These are phyloP conservation scores for Microstegium vimineum DNA, from an alignment of 176 grass and related monocot genomes.

Conservation along the genomic window DNA sequence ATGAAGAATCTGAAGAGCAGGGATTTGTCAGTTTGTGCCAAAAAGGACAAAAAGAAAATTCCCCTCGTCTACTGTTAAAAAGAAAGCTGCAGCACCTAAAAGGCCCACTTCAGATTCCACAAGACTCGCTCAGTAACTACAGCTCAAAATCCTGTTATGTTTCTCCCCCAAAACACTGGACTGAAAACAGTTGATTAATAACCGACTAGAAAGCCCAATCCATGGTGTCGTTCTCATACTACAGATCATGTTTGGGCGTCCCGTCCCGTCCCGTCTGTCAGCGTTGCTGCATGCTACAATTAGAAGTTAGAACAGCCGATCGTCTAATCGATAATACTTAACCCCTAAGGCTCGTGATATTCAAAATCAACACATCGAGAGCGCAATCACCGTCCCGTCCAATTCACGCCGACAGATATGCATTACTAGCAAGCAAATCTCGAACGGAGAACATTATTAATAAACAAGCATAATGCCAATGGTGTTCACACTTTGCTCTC, in stretches of 20 bases:
- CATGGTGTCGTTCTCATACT: neutral
- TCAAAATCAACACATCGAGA: neutral
- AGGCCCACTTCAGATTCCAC: neutral
- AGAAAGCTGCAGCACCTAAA: neutral
- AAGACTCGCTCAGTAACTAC: neutral
- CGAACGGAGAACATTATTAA: neutral
- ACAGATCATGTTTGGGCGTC: neutral
- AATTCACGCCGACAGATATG: neutral
- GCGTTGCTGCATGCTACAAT: neutral
- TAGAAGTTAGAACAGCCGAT: neutral
- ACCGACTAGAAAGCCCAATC: neutral
- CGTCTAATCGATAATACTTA: neutral
- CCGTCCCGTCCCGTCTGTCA: neutral
- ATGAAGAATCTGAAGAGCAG: constrained; percentile 26
- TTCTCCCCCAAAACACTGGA: neutral
- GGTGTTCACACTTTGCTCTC: neutral
- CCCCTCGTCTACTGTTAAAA: neutral
- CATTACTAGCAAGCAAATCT: neutral
- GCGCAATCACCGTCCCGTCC: neutral
- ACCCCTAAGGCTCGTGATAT: neutral
- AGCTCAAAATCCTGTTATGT: neutral
- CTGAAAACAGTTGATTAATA: neutral
- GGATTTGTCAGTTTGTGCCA: neutral
- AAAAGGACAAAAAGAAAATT: neutral
- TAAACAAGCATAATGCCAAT: neutral